These are phyloP conservation scores for Circinella minor DNA, from an alignment of 371 early-diverging fungal genomes.

Conservation along the genomic window DNA sequence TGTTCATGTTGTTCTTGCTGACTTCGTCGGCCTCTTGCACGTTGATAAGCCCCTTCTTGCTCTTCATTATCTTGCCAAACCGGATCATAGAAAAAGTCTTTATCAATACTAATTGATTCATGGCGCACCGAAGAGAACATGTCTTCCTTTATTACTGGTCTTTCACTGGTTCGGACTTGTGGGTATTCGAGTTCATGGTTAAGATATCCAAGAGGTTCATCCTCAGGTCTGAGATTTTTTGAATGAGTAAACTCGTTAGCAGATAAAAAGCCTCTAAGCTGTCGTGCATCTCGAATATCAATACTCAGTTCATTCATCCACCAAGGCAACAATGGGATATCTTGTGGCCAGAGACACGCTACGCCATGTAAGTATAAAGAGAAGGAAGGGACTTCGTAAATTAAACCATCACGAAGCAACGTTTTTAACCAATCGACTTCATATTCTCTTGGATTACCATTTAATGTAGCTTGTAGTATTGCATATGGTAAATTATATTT, in stretches of 20 bases:
- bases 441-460: constrained; percentile 56
- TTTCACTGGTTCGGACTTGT: not conserved
- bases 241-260: constrained; percentile 3
- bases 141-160: not conserved
- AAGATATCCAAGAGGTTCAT: constrained; percentile 2
- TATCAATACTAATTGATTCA: not conserved
- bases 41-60: constrained; percentile 7
- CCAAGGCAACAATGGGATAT: constrained; percentile 24
- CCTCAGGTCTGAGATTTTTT: not conserved
- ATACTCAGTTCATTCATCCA: constrained; percentile 45
- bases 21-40: not conserved
- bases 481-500: constrained; percentile 18
- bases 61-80: constrained; percentile 5
- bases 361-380: constrained; percentile 96
- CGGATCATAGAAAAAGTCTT: not conserved
- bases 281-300: constrained; percentile 42
- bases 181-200: not conserved
- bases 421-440: constrained; percentile 78
- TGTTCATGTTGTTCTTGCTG: not conserved
- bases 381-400: constrained; percentile 96
- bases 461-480: constrained; percentile 7
- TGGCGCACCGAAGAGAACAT: not conserved
- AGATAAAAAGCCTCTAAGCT: not conserved
- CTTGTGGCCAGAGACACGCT: constrained; percentile 19
- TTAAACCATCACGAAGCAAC: constrained; percentile 81